Percentiles rank a stretch among this genome's conserved stretches.
Evolutionary conservation across 768 basidiomycete species (phyloP).

Genomic region (Boletus vermiculosoides): DNA sequence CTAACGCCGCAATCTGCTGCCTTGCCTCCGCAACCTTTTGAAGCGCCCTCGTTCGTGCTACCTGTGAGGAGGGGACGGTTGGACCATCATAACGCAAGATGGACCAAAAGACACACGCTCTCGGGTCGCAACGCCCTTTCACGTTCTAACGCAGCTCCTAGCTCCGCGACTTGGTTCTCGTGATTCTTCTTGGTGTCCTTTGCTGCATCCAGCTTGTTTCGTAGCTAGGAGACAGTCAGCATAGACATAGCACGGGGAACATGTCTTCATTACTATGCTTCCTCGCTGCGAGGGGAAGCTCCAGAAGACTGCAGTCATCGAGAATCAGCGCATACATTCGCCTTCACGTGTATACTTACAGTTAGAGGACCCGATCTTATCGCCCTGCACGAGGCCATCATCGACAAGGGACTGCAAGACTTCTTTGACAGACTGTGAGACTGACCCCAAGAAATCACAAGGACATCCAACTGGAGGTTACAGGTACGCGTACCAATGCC

Average conservation of each 20-base stretch:
- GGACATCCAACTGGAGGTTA: background rate
- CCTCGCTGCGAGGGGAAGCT: conserved; percentile 91
- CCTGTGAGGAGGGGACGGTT: conserved; percentile 39
- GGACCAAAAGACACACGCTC: conserved; percentile 42
- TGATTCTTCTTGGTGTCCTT: conserved; percentile 45
- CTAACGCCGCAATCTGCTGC: conserved; percentile 49
- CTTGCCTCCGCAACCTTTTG: conserved; percentile 47
- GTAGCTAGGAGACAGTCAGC: conserved; percentile 44
- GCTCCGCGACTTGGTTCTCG: conserved; percentile 49
- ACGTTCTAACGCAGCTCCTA: conserved; percentile 43
- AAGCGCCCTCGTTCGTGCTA: conserved; percentile 52
- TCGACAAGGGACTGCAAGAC: conserved; percentile 84
- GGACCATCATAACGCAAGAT: background rate
- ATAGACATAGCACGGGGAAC: background rate
- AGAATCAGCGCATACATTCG: conserved; percentile 25
- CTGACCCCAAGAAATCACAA: conserved; percentile 37
- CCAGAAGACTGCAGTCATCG: conserved; percentile 73
- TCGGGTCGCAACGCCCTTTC: conserved; percentile 58
- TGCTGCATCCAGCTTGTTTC: conserved; percentile 49
- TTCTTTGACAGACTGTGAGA: conserved; percentile 90
- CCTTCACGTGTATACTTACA: conserved; percentile 52
- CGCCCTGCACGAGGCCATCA: conserved; percentile 79
- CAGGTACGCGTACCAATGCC: conserved; percentile 65
- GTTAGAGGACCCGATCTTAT: conserved; percentile 95
- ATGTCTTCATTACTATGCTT: conserved; percentile 51